These are phyloP conservation scores for Eucommia ulmoides DNA, from an alignment of 257 asterid species.

Conservation along the genomic window DNA sequence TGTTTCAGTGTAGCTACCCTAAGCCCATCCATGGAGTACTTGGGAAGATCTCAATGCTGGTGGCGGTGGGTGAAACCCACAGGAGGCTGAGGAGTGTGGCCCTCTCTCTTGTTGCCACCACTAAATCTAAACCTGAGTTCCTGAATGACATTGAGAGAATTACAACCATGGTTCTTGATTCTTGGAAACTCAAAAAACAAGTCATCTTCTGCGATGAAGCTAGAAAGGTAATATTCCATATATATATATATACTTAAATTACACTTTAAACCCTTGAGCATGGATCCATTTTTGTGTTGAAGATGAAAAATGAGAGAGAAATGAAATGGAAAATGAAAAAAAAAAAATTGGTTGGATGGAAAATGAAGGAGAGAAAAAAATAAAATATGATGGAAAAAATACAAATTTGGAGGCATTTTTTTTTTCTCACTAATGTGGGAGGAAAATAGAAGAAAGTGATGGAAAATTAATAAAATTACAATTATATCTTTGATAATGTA, in stretches of 20 bases:
- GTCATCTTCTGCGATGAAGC: conserved; percentile 62
- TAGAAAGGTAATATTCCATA: conserved; percentile 30
- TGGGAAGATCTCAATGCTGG: conserved; percentile 53
- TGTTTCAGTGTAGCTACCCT: conserved; percentile 63
- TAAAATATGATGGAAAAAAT: too few species aligned
- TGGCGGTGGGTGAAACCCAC: conserved; percentile 55
- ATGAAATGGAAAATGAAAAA: too few species aligned
- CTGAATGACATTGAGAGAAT: conserved; percentile 38
- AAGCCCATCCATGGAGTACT: conserved; percentile 67
- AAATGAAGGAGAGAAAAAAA: too few species aligned
- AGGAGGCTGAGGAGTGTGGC: conserved; percentile 60
- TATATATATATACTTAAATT: background rate
- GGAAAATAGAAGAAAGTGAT: too few species aligned
- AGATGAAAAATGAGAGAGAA: too few species aligned
- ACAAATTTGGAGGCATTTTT: too few species aligned
- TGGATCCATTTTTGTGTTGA: background rate
- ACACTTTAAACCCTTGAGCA: background rate
- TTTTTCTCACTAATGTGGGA: too few species aligned
- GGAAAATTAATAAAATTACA: too few species aligned
- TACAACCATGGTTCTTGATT: conserved; percentile 37
- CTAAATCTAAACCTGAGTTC: conserved; percentile 50
- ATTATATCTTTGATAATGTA: too few species aligned
- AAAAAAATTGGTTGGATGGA: too few species aligned
- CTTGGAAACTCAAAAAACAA: conserved; percentile 39
- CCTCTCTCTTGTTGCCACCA: conserved; percentile 43